Conservation (phyloP, 2,329 filamentous ascomycete species). For the Colletotrichum sp. region DNA sequence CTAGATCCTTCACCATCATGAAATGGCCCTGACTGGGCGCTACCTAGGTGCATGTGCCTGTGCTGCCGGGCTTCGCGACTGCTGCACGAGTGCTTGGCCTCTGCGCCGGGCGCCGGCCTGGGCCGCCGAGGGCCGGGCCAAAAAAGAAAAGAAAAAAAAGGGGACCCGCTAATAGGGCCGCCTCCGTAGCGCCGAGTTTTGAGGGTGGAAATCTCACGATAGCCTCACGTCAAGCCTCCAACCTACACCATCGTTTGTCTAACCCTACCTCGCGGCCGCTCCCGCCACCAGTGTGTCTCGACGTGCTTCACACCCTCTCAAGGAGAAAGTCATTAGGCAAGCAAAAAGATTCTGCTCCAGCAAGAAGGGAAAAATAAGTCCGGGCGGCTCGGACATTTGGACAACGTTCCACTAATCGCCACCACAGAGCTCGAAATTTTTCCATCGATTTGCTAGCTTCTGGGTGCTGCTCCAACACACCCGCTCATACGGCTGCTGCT, state of each 20-base stretch:
- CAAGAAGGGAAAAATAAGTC: not conserved
- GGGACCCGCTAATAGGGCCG: not conserved
- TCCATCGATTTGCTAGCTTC: not conserved
- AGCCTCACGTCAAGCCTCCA: slow-evolving; percentile 1
- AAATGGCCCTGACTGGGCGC: not conserved
- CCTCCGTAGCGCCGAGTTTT: not conserved
- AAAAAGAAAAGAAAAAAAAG: not conserved
- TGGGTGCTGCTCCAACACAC: not conserved
- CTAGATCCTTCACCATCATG: not conserved
- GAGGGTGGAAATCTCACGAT: not conserved
- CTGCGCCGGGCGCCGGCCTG: not conserved
- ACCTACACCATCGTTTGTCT: not conserved
- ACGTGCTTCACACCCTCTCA: not conserved
- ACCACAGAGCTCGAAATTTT: not conserved
- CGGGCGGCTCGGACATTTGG: not conserved
- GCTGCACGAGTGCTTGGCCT: not conserved
- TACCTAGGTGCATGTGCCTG: not conserved
- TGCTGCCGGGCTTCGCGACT: not conserved
- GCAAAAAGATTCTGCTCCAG: not conserved
- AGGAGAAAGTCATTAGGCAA: not conserved
- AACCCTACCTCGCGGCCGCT: not conserved
- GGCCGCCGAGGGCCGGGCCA: not conserved
- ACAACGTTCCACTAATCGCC: slow-evolving; percentile 3
- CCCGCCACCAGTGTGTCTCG: not conserved
- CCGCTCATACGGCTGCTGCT: not conserved